Evolutionary conservation across 352 stramenopile genomes (phyloP).

Genomic region (Phytophthora aleatoria): DNA sequence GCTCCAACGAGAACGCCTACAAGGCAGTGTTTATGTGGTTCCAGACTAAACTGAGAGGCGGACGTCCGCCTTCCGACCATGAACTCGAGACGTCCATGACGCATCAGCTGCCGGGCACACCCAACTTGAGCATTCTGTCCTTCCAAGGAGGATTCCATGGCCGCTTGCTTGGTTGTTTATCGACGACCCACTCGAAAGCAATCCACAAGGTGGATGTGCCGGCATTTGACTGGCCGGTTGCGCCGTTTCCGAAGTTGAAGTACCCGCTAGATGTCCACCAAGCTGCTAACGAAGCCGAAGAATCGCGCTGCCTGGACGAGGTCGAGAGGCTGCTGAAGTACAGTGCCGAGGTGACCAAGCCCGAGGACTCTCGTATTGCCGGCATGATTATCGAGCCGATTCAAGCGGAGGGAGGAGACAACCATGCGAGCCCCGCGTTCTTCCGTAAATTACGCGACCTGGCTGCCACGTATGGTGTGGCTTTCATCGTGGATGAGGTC

Average conservation of each 20-base stretch:
- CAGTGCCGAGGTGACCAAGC: conserved; percentile 37
- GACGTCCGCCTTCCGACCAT: conserved; percentile 53
- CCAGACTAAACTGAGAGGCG: conserved; percentile 71
- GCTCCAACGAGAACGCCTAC: conserved; percentile 88
- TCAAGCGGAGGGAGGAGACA: conserved; percentile 82
- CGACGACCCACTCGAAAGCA: conserved; percentile 84
- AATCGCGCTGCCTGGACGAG: conserved; percentile 69
- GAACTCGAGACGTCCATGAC: conserved; percentile 78
- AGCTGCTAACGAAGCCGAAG: conserved; percentile 68
- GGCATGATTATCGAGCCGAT: conserved; percentile 86
- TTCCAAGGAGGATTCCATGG: conserved; percentile 86
- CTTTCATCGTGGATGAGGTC: conserved; percentile 88
- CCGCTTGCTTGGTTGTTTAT: conserved; percentile 77
- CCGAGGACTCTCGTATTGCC: conserved; percentile 51
- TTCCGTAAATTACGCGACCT: conserved; percentile 67
- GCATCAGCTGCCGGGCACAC: conserved; percentile 69
- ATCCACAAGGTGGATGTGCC: conserved; percentile 90
- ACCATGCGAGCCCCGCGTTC: conserved; percentile 74
- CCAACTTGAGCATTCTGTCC: conserved; percentile 81
- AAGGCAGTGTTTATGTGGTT: conserved; percentile 91
- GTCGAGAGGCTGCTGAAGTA: conserved; percentile 58
- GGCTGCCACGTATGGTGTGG: conserved; percentile 59
- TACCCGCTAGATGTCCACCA: conserved; percentile 73
- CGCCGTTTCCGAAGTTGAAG: conserved; percentile 66
- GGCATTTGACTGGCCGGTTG: conserved; percentile 84